Conservation (phyloP, 2,329 filamentous ascomycete species). For the Scorias spongiosa region DNA sequence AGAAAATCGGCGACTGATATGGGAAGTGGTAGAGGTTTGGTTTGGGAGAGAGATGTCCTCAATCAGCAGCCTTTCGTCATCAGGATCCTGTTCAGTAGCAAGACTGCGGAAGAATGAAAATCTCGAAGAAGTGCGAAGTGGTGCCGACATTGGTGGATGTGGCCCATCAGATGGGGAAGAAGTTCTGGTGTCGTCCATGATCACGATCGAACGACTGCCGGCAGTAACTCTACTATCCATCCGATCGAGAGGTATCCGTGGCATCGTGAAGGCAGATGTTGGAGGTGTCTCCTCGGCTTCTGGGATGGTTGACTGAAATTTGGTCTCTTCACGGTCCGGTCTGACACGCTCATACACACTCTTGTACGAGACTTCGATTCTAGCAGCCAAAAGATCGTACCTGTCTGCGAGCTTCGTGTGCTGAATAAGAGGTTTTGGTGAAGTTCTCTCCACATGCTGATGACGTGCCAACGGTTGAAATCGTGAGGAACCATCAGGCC, state of each 20-base stretch:
- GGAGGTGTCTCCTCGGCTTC: not conserved
- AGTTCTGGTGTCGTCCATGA: conserved; percentile 53
- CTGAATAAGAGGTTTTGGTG: conserved; percentile 10
- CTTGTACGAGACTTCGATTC: conserved; percentile 14
- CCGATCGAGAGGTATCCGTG: conserved; percentile 6
- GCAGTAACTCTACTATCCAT: conserved; percentile 47
- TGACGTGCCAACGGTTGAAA: conserved; percentile 42
- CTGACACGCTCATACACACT: conserved; percentile 9
- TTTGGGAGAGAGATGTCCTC: not conserved
- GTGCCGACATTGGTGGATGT: not conserved
- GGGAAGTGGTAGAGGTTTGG: not conserved
- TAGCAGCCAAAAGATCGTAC: conserved; percentile 53
- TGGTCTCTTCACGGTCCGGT: not conserved
- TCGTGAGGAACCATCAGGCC: conserved; percentile 15
- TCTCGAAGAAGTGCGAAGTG: conserved; percentile 8
- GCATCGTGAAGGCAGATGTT: not conserved
- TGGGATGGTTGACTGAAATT: not conserved
- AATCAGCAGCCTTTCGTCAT: not conserved
- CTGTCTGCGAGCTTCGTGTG: conserved; percentile 14
- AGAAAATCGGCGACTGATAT: not conserved
- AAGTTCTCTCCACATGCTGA: conserved; percentile 2
- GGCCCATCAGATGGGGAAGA: not conserved
- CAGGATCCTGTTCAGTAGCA: conserved; percentile 3
- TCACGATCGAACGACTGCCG: conserved; percentile 82
- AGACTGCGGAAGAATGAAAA: conserved; percentile 10